Conservation (phyloP, 192 early-diverging fungal genomes). For the Pilaira anomala region DNA sequence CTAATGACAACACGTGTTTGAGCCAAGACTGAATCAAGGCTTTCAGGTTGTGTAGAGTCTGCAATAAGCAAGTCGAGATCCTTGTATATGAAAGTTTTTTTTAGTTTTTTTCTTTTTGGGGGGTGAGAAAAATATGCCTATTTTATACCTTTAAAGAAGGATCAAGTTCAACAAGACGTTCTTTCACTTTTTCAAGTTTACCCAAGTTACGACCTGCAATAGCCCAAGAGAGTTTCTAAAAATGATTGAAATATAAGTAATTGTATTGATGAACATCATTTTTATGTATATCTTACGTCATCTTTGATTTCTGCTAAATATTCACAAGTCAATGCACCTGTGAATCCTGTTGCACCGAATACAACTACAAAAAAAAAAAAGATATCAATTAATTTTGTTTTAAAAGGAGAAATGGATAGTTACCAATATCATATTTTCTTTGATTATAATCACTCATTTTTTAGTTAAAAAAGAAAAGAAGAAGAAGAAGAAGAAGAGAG, state of each 20-base stretch:
- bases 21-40: conserved; percentile 57
- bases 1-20: conserved; percentile 73
- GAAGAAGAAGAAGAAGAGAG: not conserved
- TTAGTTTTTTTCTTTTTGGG: too few relatives aligned
- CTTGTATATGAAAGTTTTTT: conserved; percentile 12
- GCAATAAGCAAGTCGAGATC: conserved; percentile 65
- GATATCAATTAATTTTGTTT: not conserved
- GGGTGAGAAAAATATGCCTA: too few relatives aligned
- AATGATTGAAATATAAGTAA: conserved; percentile 19
- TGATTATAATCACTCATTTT: conserved; percentile 9
- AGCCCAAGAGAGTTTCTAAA: conserved; percentile 55
- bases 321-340: conserved; percentile 69
- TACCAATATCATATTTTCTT: conserved; percentile 17
- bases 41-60: conserved; percentile 55
- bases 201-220: conserved; percentile 70
- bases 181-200: conserved; percentile 62
- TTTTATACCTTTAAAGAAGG: conserved; percentile 39
- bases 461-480: not conserved
- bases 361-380: conserved; percentile 27
- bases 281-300: conserved; percentile 2
- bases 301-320: conserved; percentile 41
- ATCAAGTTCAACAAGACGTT: conserved; percentile 51
- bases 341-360: conserved; percentile 85
- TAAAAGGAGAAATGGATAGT: not conserved
- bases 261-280: not conserved